These are phyloP conservation scores for Blastobotrys peoriensis DNA, from an alignment of 805 yeast genomes.

Conservation along the genomic window DNA sequence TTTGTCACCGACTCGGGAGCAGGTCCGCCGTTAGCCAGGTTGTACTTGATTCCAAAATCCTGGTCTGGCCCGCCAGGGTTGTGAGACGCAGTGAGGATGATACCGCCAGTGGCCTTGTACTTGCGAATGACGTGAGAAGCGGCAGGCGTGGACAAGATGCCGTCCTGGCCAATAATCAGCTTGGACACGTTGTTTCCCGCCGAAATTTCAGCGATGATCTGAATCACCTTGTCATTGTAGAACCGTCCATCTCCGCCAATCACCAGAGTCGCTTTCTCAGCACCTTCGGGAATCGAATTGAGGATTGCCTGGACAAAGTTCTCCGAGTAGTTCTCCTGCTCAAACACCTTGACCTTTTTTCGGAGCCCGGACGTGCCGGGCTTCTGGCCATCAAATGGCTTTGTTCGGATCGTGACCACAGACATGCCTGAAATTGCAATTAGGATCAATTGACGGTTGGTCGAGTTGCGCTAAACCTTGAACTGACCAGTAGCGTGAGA, in stretches of 20 bases:
- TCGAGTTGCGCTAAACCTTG: no score
- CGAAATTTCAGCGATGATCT: slow-evolving; percentile 72
- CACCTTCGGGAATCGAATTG: slow-evolving; percentile 87
- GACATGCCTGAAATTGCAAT: not conserved
- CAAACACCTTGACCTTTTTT: slow-evolving; percentile 81
- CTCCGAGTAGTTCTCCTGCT: slow-evolving; percentile 77
- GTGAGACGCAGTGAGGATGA: slow-evolving; percentile 92
- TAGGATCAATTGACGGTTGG: no score
- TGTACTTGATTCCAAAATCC: slow-evolving; percentile 94
- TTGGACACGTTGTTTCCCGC: slow-evolving; percentile 89
- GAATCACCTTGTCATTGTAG: slow-evolving; percentile 77
- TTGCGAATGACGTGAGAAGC: slow-evolving; percentile 89
- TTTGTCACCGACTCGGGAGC: slow-evolving; percentile 95
- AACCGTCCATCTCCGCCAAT: slow-evolving; percentile 97
- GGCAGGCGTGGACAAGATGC: slow-evolving; percentile 91
- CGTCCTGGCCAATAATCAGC: slow-evolving; percentile 80
- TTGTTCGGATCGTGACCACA: slow-evolving; percentile 45
- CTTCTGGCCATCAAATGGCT: slow-evolving; percentile 82
- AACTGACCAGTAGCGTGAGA: no score
- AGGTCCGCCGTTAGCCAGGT: slow-evolving; percentile 93
- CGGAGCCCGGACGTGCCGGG: slow-evolving; percentile 98
- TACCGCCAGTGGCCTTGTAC: slow-evolving; percentile 75
- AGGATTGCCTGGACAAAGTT: slow-evolving; percentile 87
- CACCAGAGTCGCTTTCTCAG: slow-evolving; percentile 65
- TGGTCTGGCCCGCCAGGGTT: slow-evolving; percentile 95